phyloP scores from a whole-genome alignment of 2,329 filamentous ascomycete species.

The Paecilomyces sp. region DNA sequence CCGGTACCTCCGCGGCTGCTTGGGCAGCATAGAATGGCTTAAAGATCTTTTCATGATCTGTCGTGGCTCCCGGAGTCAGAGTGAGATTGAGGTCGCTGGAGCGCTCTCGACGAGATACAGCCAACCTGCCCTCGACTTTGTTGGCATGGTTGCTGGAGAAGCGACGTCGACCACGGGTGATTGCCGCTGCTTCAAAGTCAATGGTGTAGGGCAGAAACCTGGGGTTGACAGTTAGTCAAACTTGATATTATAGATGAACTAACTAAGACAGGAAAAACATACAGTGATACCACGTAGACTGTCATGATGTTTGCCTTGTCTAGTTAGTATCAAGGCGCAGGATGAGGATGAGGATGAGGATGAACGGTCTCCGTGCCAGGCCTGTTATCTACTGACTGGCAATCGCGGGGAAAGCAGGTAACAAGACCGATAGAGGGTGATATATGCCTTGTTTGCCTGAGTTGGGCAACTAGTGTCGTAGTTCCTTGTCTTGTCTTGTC shows the following conservation, averaged over 20 bases:
- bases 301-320: slow-evolving; percentile 16
- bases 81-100: slow-evolving; percentile 13
- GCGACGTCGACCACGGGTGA: slow-evolving; percentile 14
- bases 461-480: background rate
- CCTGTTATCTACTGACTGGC: background rate
- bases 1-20: slow-evolving; percentile 18
- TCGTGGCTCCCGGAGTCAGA: slow-evolving; percentile 31
- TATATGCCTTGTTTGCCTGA: background rate
- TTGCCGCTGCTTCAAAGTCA: slow-evolving; percentile 21
- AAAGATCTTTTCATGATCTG: slow-evolving; percentile 33
- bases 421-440: background rate
- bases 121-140: slow-evolving; percentile 16
- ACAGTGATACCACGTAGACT: slow-evolving; percentile 29
- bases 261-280: slow-evolving; percentile 6
- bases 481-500: background rate
- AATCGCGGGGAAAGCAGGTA: background rate
- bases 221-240: background rate
- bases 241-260: background rate
- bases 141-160: slow-evolving; percentile 16
- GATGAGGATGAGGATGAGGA: background rate
- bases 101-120: slow-evolving; percentile 12
- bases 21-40: slow-evolving; percentile 21
- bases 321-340: no score
- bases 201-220: slow-evolving; percentile 33
- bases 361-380: background rate